A percentile compares a stretch with the other conserved stretches of the same genome.
Evolutionary conservation across 495 filamentous ascomycete species (phyloP).

Genomic region (Achaetomiella virescens): DNA sequence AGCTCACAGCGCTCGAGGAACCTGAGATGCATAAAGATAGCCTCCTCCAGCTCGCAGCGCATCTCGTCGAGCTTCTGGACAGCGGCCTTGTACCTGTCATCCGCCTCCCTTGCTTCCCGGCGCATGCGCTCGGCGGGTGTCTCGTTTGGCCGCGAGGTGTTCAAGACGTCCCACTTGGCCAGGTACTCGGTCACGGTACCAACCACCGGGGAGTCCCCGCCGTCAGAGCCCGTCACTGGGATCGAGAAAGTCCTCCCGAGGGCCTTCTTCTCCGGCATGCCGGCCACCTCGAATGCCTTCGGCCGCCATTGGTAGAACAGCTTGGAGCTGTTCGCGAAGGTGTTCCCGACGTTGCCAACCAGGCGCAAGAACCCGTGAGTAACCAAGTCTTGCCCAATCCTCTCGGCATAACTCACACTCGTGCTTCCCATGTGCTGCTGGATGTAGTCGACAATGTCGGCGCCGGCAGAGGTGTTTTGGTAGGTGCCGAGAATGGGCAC

Average conservation of each 20-base stretch:
- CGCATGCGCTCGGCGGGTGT: constrained; percentile 80
- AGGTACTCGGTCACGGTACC: constrained; percentile 81
- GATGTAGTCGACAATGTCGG: constrained; percentile 91
- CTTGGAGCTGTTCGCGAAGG: constrained; percentile 93
- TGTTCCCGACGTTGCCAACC: constrained; percentile 88
- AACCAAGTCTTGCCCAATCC: constrained; percentile 89
- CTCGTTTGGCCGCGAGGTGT: constrained; percentile 77
- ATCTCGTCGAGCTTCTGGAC: constrained; percentile 82
- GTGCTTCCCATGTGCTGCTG: constrained; percentile 79
- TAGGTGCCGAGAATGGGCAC: constrained; percentile 94
- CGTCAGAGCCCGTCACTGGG: constrained; percentile 45
- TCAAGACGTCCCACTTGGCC: constrained; percentile 85
- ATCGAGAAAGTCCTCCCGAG: constrained; percentile 65
- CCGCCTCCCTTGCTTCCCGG: constrained; percentile 82
- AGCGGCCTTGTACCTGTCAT: constrained; percentile 84
- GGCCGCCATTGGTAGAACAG: constrained; percentile 97
- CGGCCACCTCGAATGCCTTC: constrained; percentile 80
- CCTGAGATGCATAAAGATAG: constrained; percentile 82
- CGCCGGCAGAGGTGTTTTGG: constrained; percentile 79
- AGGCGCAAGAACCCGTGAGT: constrained; percentile 79
- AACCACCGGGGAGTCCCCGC: constrained; percentile 63
- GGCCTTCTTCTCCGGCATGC: constrained; percentile 80
- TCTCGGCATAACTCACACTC: constrained; percentile 81
- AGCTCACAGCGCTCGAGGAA: constrained; percentile 98
- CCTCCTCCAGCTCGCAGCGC: constrained; percentile 89